phyloP scores from a whole-genome alignment of 208 protist genomes.

The Naegleria lovaniensis region DNA sequence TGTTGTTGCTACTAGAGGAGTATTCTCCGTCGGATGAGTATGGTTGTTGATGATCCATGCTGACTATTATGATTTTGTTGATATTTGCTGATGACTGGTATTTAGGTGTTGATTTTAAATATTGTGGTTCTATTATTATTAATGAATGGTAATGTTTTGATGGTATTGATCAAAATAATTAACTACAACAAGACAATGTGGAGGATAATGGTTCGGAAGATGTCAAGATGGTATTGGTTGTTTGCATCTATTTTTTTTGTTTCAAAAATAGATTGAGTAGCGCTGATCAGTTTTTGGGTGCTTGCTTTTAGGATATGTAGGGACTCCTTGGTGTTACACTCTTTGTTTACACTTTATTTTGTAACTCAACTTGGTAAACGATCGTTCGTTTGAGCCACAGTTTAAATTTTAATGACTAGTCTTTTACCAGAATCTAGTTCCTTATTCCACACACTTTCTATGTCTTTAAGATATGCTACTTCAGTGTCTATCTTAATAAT shows the following conservation, averaged over 20 bases:
- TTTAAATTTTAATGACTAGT: neutral
- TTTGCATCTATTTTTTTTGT: neutral
- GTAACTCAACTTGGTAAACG: no score
- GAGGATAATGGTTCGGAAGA: neutral
- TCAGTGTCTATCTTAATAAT: neutral
- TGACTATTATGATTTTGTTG: neutral
- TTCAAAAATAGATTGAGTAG: no score
- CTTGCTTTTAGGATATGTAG: no score
- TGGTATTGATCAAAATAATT: neutral
- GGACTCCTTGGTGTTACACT: no score
- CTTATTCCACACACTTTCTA: neutral
- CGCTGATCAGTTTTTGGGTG: no score
- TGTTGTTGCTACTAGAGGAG: no score
- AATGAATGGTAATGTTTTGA: no score
- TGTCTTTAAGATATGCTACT: neutral
- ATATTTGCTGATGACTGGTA: neutral
- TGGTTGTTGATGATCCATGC: neutral
- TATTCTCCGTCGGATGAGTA: no score
- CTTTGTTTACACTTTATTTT: no score
- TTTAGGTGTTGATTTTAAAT: neutral
- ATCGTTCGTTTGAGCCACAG: no score
- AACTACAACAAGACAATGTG: neutral
- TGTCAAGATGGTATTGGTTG: neutral
- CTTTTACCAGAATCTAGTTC: neutral
- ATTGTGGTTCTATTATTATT: no score